Base-by-base conservation (phyloP, 768 basidiomycete genomes). In the Lactarius hengduanensis region DNA sequence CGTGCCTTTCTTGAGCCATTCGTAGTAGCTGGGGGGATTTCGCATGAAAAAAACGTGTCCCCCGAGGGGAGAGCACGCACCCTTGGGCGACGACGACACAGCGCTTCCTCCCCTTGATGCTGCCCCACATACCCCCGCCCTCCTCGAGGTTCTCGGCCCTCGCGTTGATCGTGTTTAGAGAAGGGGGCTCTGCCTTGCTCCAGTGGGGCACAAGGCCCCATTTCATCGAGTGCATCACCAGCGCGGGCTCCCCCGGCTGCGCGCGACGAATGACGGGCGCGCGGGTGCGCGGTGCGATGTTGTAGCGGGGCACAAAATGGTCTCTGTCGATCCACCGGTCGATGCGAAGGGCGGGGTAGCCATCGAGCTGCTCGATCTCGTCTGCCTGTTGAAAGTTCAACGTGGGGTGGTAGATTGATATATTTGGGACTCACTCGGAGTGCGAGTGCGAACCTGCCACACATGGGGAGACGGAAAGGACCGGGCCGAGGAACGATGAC, bases 141-240 rank as follows among this genome's bases (percentile, higher is more conserved):
- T 88, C 84, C 7, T 87, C 73, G 36, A 98, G 80, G 61, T 87
- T 89, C 76, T 98, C 96, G 2, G 87, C 81, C 22, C 94, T 86
- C 0, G 96, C 95, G 70, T 98, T 98, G 67, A 92, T 96, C 0
- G 96, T 97, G 71, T 84, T 92, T 50, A 94, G 77, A 0, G 80
- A 79, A 59, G 83, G 84, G 68, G 89, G 85, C 69, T 95, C 91
- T 62, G 83, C 79, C 73, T 92, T 92, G 73, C 81, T 85, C 88
- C 89, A 95, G 73, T 91, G 87, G 0, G 92, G 93, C 2, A 94
- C 85, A 1, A 96, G 80, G 8, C 96, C 95, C 95, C 95, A 98
- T 65, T 83, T 88, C 92, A 93, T 94, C 0, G 90, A 89, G 41
- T 92, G 90, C 68, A 96, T 74, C 28, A 90, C 78, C 22, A 87